Base-by-base conservation (phyloP, 768 basidiomycete species). In the Lentinula edodes region DNA sequence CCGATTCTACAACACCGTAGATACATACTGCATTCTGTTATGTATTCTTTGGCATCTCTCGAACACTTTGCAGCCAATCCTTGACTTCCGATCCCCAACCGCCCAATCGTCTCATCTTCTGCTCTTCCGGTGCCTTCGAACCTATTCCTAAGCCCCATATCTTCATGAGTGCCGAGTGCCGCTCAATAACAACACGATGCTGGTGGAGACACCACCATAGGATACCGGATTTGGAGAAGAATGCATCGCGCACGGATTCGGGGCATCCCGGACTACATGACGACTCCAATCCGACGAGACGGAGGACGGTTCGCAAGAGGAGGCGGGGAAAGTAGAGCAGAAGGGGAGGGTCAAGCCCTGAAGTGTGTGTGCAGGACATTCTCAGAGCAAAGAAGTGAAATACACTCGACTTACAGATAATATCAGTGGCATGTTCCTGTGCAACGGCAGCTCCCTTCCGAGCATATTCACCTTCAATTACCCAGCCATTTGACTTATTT, bases 301-400 rank as follows among this genome's bases (percentile, higher is more conserved):
- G 78, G 61, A 74, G 67, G n/a, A 85, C 66, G 0, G 86, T 88
- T 52, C 87, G 77, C 58, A 74, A 64, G 62, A 81, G 66, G 28
- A 88, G 65, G 15, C 88, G 83, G 20, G 87, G 85, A 58, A 89
- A 76, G 72, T 89, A 89, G 9, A 82, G 70, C 8, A 73, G 16
- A 38, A 89, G 72, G 12, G 87, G 88, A 7, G 87, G 86, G 64
- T 89, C 87, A 20, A 89, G 73, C 88, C 88, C 87, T 89, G 58
- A 6, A 15, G 5, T 13, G 45, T 39, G 35, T 45, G 28, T 20
- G 32, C 52, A n/a, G 63, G 6, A 10, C 36, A 18, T 15, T 20
- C 3, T 36, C 39, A 42, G 20, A 48, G 36, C 3, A 43, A 9
- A 6, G 23, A 38, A 41, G 7, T 35, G 23, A 54, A 6, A 8